Evolutionary conservation across 768 basidiomycete species (phyloP).

Genomic region (Tylopilus vinaceipallidus): DNA sequence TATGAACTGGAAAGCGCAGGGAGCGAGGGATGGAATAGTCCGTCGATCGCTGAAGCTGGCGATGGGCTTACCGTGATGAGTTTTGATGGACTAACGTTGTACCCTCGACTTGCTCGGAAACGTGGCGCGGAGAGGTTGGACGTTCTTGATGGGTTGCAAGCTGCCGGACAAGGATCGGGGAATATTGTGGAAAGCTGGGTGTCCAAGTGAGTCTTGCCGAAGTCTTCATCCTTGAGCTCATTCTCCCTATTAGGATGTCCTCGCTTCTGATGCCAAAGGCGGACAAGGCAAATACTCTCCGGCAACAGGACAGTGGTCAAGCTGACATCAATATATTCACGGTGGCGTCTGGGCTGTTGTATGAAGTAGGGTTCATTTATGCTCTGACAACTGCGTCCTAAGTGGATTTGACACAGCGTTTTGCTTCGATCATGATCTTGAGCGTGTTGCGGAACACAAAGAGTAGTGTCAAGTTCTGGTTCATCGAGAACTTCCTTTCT

Average conservation of each 20-base stretch:
- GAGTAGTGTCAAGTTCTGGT: slow-evolving; percentile 98
- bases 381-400: not conserved
- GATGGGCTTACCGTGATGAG: slow-evolving; percentile 78
- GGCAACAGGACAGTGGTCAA: slow-evolving; percentile 40
- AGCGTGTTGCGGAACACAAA: slow-evolving; percentile 94
- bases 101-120: slow-evolving; percentile 69
- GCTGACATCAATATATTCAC: slow-evolving; percentile 99
- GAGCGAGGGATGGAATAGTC: slow-evolving; percentile 86
- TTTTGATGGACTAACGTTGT: slow-evolving; percentile 88
- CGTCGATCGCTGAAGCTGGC: slow-evolving; percentile 63
- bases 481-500: slow-evolving; percentile 98
- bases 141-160: slow-evolving; percentile 57
- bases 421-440: slow-evolving; percentile 97
- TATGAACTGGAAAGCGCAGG: slow-evolving; percentile 85
- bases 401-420: slow-evolving; percentile 55
- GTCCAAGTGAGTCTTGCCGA: slow-evolving; percentile 43
- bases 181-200: slow-evolving; percentile 49
- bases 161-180: slow-evolving; percentile 27
- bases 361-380: slow-evolving; percentile 64
- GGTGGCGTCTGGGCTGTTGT: slow-evolving; percentile 93
- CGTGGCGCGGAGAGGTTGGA: slow-evolving; percentile 81
- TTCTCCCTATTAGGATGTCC: slow-evolving; percentile 35
- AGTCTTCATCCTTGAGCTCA: slow-evolving; percentile 1
- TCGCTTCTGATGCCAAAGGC: slow-evolving; percentile 40
- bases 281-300: slow-evolving; percentile 16